Conservation (phyloP, 116 monocot genomes). For the Iris pallida region DNA sequence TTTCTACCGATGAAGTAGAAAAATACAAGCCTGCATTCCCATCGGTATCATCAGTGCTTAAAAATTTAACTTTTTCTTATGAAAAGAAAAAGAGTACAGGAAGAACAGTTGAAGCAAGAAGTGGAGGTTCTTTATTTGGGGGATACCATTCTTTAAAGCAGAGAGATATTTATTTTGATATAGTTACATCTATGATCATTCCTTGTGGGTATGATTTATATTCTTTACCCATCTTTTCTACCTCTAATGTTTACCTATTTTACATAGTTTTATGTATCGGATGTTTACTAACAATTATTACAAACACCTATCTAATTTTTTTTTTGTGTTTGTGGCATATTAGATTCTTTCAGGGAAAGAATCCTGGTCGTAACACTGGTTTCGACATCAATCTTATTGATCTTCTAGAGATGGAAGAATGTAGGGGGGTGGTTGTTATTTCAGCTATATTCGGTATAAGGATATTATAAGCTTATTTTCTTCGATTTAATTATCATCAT, state of each 20-base stretch:
- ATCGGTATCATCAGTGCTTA: constrained; percentile 46
- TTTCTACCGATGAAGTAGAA: constrained; percentile 51
- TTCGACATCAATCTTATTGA: constrained; percentile 59
- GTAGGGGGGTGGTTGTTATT: constrained; percentile 64
- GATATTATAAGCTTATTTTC: background rate
- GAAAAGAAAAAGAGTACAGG: constrained; percentile 28
- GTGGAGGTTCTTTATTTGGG: constrained; percentile 55
- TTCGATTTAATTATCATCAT: background rate
- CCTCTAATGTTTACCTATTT: background rate
- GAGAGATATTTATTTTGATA: constrained; percentile 53
- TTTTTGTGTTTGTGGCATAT: background rate
- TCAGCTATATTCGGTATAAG: constrained; percentile 77
- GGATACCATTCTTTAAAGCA: constrained; percentile 67
- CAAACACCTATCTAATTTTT: background rate
- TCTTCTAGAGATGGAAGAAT: constrained; percentile 74
- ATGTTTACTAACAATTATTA: background rate
- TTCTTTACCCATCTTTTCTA: background rate
- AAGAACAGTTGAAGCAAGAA: constrained; percentile 11
- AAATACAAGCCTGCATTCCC: constrained; percentile 48
- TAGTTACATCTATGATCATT: constrained; percentile 68
- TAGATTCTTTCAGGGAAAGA: constrained; percentile 63
- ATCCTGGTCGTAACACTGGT: constrained; percentile 49
- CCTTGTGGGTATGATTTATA: constrained; percentile 69
- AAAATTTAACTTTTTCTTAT: constrained; percentile 38
- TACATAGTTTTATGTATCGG: background rate